phyloP scores from a whole-genome alignment of 192 early-diverging fungal species.

The Haplosporangium gracile region DNA sequence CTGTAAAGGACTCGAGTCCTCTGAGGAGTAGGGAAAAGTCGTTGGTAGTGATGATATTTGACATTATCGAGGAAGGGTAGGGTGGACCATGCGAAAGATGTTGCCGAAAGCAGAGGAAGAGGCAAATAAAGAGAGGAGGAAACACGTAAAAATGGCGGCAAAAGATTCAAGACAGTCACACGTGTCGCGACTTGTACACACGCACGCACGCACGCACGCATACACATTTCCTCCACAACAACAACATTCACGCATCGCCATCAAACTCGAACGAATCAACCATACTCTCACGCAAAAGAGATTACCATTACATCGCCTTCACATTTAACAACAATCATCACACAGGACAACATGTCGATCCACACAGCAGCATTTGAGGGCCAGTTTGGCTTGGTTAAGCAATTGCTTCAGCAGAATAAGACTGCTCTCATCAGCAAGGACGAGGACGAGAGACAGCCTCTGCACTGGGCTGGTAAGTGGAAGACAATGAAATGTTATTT shows the following conservation, averaged over 20 bases:
- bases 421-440: slow-evolving; percentile 72
- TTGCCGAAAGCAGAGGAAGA: background rate
- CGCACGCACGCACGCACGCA: no score
- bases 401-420: slow-evolving; percentile 67
- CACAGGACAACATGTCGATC: slow-evolving; percentile 38
- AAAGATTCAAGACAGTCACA: background rate
- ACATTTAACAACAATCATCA: background rate
- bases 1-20: background rate
- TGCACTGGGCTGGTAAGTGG: slow-evolving; percentile 66
- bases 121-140: background rate
- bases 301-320: background rate
- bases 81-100: background rate
- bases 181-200: background rate
- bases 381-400: slow-evolving; percentile 58
- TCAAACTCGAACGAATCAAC: background rate
- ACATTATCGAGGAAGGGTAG: background rate
- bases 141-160: background rate
- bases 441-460: slow-evolving; percentile 65
- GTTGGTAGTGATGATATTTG: background rate
- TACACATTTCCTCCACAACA: background rate
- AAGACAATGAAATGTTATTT: background rate
- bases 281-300: background rate
- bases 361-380: slow-evolving; percentile 60
- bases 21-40: background rate
- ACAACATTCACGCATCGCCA: background rate